phyloP scores from a whole-genome alignment of 768 basidiomycete species.

The Cystobasidiopsis lactophilus region DNA sequence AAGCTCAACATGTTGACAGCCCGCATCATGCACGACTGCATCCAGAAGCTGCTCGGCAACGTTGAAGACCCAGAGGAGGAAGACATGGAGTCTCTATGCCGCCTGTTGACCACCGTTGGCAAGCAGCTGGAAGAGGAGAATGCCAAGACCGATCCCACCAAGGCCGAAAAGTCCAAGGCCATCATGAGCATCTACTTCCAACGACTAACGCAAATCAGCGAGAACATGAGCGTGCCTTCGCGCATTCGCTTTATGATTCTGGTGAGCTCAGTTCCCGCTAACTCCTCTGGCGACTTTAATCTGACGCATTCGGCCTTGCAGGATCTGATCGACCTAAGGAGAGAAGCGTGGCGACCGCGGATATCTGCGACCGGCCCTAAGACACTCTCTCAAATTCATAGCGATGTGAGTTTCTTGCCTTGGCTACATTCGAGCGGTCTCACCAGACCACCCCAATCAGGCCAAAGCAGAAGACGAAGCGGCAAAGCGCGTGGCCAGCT shows the following conservation, averaged over 20 bases:
- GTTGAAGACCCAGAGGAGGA: conserved; percentile 92
- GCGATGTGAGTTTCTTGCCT: conserved; percentile 38
- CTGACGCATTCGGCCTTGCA: conserved; percentile 24
- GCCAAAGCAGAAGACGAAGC: conserved; percentile 49
- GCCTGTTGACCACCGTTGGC: conserved; percentile 74
- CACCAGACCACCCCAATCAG: neutral
- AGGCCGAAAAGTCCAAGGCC: conserved; percentile 19
- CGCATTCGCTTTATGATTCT: conserved; percentile 91
- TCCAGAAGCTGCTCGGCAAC: conserved; percentile 82
- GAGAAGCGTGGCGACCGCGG: conserved; percentile 55
- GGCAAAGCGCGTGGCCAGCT: conserved; percentile 36
- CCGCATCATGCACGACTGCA: conserved; percentile 95
- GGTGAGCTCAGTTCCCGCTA: conserved; percentile 30
- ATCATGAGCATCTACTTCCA: conserved; percentile 86
- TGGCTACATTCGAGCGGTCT: too few species aligned
- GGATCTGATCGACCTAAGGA: conserved; percentile 78
- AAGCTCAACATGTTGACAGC: conserved; percentile 97
- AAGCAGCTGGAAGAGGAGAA: conserved; percentile 55
- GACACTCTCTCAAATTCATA: conserved; percentile 73
- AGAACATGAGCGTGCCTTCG: conserved; percentile 50
- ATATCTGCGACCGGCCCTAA: conserved; percentile 54
- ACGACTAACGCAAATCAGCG: conserved; percentile 62
- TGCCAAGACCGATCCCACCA: conserved; percentile 41
- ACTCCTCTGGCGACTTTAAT: conserved; percentile 3
- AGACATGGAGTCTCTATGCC: conserved; percentile 89